phyloP scores from a whole-genome alignment of 176 grass and related monocot species.

The Rhynchospora tenuis region DNA sequence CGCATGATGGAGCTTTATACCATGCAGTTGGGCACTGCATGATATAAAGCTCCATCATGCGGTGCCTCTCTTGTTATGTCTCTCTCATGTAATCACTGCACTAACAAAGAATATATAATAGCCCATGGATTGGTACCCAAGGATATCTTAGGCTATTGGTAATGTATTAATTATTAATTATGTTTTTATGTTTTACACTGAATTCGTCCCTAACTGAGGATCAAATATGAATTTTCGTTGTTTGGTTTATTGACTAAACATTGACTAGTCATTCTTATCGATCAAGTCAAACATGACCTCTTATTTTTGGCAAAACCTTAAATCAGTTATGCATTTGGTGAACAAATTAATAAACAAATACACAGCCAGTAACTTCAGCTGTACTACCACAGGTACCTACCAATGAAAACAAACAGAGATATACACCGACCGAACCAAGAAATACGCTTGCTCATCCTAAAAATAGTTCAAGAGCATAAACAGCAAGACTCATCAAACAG shows the following conservation, averaged over 20 bases:
- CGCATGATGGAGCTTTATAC: no score
- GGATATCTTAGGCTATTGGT: no score
- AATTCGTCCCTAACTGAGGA: background rate
- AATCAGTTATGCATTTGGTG: background rate
- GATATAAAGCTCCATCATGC: no score
- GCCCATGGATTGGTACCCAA: no score
- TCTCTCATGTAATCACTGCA: no score
- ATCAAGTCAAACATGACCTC: background rate
- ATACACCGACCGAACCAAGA: constrained; percentile 45
- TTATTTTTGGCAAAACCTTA: background rate
- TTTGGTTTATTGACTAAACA: background rate
- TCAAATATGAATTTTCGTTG: background rate
- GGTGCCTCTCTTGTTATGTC: no score
- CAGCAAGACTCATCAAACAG: background rate
- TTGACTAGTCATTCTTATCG: no score
- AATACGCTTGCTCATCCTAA: constrained; percentile 41
- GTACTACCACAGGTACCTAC: constrained; percentile 20
- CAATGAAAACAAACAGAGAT: constrained; percentile 41
- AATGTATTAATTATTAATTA: no score
- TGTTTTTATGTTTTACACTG: background rate
- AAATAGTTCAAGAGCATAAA: constrained; percentile 19
- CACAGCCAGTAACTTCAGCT: background rate
- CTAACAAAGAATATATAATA: no score
- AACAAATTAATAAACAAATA: background rate
- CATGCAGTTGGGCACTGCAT: no score